These are phyloP conservation scores for Globisporangium paddicum DNA, from an alignment of 352 stramenopile species.

Conservation along the genomic window DNA sequence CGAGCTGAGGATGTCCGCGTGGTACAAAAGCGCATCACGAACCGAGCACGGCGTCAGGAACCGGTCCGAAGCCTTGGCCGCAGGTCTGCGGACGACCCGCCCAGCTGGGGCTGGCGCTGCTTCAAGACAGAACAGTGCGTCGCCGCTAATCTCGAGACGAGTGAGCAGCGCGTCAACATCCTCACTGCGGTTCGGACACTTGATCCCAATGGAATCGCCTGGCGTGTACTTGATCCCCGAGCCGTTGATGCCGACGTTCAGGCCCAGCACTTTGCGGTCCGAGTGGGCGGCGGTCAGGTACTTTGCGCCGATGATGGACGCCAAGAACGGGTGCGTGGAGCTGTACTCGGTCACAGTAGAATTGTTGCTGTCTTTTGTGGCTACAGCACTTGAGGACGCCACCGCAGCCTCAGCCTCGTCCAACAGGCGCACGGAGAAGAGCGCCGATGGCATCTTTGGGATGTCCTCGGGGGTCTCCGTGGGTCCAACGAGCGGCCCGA, in stretches of 20 bases:
- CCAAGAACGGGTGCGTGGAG: constrained; percentile 45
- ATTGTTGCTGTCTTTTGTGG: not conserved
- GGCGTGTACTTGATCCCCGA: constrained; percentile 66
- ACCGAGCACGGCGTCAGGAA: constrained; percentile 61
- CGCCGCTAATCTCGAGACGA: constrained; percentile 38
- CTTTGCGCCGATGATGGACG: constrained; percentile 31
- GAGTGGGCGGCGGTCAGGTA: constrained; percentile 45
- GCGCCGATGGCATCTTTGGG: constrained; percentile 45
- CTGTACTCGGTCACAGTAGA: constrained; percentile 26
- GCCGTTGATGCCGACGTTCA: constrained; percentile 40
- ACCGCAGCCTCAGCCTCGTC: constrained; percentile 10
- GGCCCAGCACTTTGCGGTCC: constrained; percentile 51
- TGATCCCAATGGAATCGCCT: constrained; percentile 83
- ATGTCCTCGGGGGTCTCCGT: constrained; percentile 44
- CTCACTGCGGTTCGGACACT: constrained; percentile 68
- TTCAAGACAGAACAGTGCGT: constrained; percentile 31
- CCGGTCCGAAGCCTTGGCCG: constrained; percentile 27
- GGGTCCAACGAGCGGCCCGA: constrained; percentile 26
- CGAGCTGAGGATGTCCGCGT: constrained; percentile 79
- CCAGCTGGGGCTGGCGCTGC: constrained; percentile 15
- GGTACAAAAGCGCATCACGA: constrained; percentile 63
- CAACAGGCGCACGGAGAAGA: constrained; percentile 43
- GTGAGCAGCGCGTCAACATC: constrained; percentile 67
- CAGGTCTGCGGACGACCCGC: constrained; percentile 9
- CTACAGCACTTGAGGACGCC: not conserved